Evolutionary conservation across 441 rosid genomes (phyloP), one percentile per base, ranked within the genome.

Genomic region (Rhodomyrtus psidioides): DNA sequence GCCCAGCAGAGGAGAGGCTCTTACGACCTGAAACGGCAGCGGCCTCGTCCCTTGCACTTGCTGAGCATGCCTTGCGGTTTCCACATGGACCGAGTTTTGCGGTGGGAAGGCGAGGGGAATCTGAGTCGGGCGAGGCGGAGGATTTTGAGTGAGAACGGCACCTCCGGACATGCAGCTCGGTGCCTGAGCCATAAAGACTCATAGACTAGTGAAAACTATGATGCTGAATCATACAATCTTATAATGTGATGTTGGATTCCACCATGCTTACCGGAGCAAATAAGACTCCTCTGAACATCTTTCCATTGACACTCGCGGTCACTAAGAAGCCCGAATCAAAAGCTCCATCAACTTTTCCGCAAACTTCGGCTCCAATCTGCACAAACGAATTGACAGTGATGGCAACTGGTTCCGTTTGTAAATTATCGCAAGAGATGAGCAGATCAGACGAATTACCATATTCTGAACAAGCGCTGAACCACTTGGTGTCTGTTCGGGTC

Each of bases 321-420:
- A 95, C 87, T 28, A 95, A 87, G 86, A 92, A 90, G 62, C 98
- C 98, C 0, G 95, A 92, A 86, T 95, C 98, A 51, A 95, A 94
- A 1, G 93, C 90, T 87, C 94, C 96, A 53, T 95, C 96, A 12
- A 95, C 95, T 87, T 91, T 94, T 54, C 98, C 98, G 0, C 85
- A 88, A 15, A 95, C 93, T 54, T 95, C 95, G 27, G 94, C 94
- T 39, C 98, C 98, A 28, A 93, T 89, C 96, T 94, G 83, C 15
- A 13, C 59, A 51, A 49, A 65, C 49, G 58, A 81, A 42, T 28
- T 17, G 46, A 86, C 24, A 21, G 9, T 70, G 49, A 70, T 13
- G 9, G 49, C 16, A 1, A 70, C 9, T 21, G 49, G 49, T 70
- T 70, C 79, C 79, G 19, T 39, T 19, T 34, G 49, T 70, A 70